Evolutionary conservation across 2,329 filamentous ascomycete genomes (phyloP), one percentile per base, ranked within the genome.

Genomic region (Trichoderma asperellum): DNA sequence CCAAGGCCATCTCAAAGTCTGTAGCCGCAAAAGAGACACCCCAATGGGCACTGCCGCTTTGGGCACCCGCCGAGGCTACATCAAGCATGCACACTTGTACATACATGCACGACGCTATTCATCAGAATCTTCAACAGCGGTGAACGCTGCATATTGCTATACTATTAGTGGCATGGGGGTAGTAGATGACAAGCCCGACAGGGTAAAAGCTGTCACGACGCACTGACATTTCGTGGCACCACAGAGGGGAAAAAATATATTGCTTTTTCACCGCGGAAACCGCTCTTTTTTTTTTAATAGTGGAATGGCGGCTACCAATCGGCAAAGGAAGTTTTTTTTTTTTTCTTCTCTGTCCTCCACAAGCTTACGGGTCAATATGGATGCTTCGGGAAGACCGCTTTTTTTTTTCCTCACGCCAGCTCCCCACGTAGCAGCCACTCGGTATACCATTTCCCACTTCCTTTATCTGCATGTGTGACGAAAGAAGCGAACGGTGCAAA

Each of bases 301-400:
- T 66, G 53, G 35, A n/a, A 58, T 29, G 18, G 16, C 5, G 18
- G 14, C 35, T n/a, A 43, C 61, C 34, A 57, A 57, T 58, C 37
- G 66, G 49, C 21, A 61, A 63, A 53, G 32, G 35, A 62, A 57
- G 29, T 29, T 62, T 68, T 63, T 68, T 68, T 63, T 68, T 52
- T 29, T 27, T 43, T 27, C 16, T 16, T 58, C 21, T 40, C 18
- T 37, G 24, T 37, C 59, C 61, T 67, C 64, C 64, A 59, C 56
- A 34, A 21, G 56, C 59, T 53, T 58, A 68, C 21, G 64, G 43
- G 49, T 60, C 56, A 59, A 24, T 18, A 66, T 59, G 64, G 66
- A 68, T 55, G 57, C 57, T 59, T 52, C 66, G 56, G 47, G 34
- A 68, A 55, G 57, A n/a, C 27, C 35, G n/a, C 49, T 63, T 49